A percentile compares a stretch with the other conserved stretches of the same genome.
Evolutionary conservation across 2,329 filamentous ascomycete species (phyloP).

Genomic region (Neonectria faginata): DNA sequence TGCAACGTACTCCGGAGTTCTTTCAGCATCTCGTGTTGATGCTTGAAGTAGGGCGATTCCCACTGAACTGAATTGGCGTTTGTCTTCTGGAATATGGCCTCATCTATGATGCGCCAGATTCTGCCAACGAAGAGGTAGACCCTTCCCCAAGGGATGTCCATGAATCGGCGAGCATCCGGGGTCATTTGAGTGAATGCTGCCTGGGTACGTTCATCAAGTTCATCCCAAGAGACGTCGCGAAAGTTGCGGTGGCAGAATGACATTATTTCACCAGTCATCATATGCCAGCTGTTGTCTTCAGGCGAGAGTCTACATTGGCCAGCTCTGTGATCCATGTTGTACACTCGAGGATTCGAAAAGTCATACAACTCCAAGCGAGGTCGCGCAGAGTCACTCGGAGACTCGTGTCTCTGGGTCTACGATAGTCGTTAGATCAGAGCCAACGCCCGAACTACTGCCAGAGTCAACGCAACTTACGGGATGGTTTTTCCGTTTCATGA

Average conservation of each 20-base stretch:
- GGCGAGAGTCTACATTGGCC: too few species aligned
- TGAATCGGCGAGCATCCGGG: neutral
- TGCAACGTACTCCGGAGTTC: neutral
- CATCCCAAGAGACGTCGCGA: neutral
- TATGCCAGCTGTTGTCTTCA: too few species aligned
- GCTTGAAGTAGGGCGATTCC: neutral
- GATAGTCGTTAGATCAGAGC: too few species aligned
- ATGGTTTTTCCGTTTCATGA: too few species aligned
- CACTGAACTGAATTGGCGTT: neutral
- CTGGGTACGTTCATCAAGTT: neutral
- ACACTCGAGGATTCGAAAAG: too few species aligned
- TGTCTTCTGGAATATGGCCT: neutral
- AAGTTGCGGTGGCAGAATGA: neutral
- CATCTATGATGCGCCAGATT: constrained; percentile 1
- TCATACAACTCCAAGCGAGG: too few species aligned
- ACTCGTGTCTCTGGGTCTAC: too few species aligned
- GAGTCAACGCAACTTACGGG: too few species aligned
- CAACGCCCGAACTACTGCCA: too few species aligned
- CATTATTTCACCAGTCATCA: neutral
- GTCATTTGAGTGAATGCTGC: neutral
- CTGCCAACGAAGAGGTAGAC: neutral
- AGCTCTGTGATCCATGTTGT: too few species aligned
- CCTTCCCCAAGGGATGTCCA: neutral
- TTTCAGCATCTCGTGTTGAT: neutral
- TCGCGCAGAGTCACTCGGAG: too few species aligned